A percentile compares a stretch with the other conserved stretches of the same genome.
Conservation (phyloP, 768 basidiomycete species). For the Kwoniella shandongensis region DNA sequence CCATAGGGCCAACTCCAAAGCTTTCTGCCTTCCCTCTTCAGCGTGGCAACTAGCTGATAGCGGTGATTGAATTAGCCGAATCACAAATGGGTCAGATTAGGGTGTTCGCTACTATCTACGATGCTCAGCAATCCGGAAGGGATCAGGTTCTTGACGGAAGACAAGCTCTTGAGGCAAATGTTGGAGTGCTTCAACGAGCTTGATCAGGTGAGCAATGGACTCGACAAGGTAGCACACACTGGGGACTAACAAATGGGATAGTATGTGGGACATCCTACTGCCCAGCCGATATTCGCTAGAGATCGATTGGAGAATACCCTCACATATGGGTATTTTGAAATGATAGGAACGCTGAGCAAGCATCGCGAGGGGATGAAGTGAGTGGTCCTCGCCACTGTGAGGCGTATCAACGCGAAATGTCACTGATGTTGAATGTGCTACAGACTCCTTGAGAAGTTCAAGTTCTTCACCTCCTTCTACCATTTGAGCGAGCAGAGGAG, state of each 20-base stretch:
- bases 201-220: conserved; percentile 74
- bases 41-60: background rate
- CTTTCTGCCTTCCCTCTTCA: background rate
- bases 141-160: conserved; percentile 77
- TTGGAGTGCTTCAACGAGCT: conserved; percentile 84
- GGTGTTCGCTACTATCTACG: conserved; percentile 76
- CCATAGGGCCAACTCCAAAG: background rate
- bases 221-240: background rate
- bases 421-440: background rate
- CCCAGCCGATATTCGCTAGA: conserved; percentile 65
- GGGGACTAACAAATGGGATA: background rate
- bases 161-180: conserved; percentile 79
- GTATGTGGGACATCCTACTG: conserved; percentile 32
- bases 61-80: too few relatives aligned
- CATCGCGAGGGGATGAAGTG: conserved; percentile 86
- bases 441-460: conserved; percentile 85
- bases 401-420: background rate
- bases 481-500: conserved; percentile 86
- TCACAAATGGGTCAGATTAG: conserved; percentile 79
- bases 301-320: conserved; percentile 76
- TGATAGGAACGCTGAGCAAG: conserved; percentile 88
- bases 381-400: conserved; percentile 43
- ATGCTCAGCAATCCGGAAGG: conserved; percentile 82
- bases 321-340: conserved; percentile 90
- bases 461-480: conserved; percentile 93